phyloP scores from a whole-genome alignment of 768 basidiomycete species.

The Rhizopogon roseolus region DNA sequence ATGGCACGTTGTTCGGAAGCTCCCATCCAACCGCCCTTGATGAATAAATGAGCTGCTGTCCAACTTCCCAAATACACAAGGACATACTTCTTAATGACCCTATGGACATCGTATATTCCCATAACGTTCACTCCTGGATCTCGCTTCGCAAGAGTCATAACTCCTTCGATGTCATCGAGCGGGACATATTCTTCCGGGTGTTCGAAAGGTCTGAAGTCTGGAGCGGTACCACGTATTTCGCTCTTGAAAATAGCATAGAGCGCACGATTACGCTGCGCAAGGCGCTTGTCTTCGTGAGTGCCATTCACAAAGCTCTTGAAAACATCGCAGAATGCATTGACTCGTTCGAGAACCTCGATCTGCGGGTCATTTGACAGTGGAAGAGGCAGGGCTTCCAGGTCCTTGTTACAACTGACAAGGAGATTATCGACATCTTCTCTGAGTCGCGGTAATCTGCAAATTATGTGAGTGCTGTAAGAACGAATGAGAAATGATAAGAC shows the following conservation, averaged over 20 bases:
- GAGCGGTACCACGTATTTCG: constrained; percentile 28
- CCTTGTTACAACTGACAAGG: constrained; percentile 21
- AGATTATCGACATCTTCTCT: constrained; percentile 18
- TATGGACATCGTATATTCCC: constrained; percentile 26
- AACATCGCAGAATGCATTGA: constrained; percentile 29
- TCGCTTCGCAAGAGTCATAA: constrained; percentile 8
- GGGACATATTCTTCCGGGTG: not conserved
- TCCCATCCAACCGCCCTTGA: constrained; percentile 31
- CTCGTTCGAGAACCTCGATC: constrained; percentile 29
- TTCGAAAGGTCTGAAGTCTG: constrained; percentile 29
- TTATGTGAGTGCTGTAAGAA: not conserved
- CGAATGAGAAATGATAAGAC: not conserved
- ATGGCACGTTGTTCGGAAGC: constrained; percentile 31
- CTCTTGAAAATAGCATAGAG: constrained; percentile 25
- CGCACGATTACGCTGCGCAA: constrained; percentile 28
- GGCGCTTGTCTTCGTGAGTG: constrained; percentile 11
- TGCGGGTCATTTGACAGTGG: constrained; percentile 30
- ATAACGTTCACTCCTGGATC: constrained; percentile 8
- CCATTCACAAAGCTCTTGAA: constrained; percentile 26
- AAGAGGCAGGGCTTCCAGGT: constrained; percentile 24
- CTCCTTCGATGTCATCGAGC: constrained; percentile 13
- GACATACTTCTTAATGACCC: constrained; percentile 27
- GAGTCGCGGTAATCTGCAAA: constrained; percentile 25
- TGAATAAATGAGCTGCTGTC: not conserved
- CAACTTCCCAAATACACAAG: not conserved